Evolutionary conservation across 1,284 basidiomycete genomes (phyloP).

Genomic region (Meira miltonrushii): DNA sequence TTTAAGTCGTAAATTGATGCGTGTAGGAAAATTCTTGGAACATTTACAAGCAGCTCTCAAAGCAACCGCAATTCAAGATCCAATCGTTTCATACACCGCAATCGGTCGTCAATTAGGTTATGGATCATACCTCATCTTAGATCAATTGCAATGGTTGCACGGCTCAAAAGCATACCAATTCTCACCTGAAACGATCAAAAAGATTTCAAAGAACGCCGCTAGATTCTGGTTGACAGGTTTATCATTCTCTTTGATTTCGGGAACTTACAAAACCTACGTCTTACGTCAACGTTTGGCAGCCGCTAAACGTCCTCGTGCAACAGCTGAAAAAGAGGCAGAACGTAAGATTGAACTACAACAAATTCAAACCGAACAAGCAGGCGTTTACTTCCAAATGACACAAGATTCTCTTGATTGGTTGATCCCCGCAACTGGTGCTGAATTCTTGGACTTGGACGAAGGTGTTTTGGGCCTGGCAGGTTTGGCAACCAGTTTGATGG

Average conservation of each 20-base stretch:
- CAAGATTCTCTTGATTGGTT: constrained; percentile 78
- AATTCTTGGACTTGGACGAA: constrained; percentile 74
- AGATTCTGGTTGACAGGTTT: constrained; percentile 82
- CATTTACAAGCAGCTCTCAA: constrained; percentile 87
- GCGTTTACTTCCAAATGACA: constrained; percentile 69
- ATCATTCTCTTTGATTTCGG: constrained; percentile 39
- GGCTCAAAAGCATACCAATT: constrained; percentile 49
- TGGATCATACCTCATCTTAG: constrained; percentile 67
- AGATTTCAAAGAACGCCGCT: constrained; percentile 68
- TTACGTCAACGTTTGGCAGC: constrained; percentile 37
- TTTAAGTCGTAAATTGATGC: constrained; percentile 67
- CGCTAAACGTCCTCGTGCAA: constrained; percentile 52
- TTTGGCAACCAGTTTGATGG: constrained; percentile 43
- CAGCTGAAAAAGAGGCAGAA: constrained; percentile 65
- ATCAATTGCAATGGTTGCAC: constrained; percentile 34
- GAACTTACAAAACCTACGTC: constrained; percentile 48
- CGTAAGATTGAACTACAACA: constrained; percentile 62
- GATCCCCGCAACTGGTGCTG: constrained; percentile 80
- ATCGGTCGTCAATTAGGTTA: constrained; percentile 83
- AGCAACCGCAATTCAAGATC: constrained; percentile 62
- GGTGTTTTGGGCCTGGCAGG: constrained; percentile 57
- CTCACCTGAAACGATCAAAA: constrained; percentile 63
- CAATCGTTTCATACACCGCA: constrained; percentile 72
- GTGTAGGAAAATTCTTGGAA: constrained; percentile 88
- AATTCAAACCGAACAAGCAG: constrained; percentile 63